Percentiles rank a stretch among this genome's conserved stretches.
These are phyloP conservation scores for Blastocystis sp. DNA, from an alignment of 352 stramenopile genomes.

Conservation along the genomic window DNA sequence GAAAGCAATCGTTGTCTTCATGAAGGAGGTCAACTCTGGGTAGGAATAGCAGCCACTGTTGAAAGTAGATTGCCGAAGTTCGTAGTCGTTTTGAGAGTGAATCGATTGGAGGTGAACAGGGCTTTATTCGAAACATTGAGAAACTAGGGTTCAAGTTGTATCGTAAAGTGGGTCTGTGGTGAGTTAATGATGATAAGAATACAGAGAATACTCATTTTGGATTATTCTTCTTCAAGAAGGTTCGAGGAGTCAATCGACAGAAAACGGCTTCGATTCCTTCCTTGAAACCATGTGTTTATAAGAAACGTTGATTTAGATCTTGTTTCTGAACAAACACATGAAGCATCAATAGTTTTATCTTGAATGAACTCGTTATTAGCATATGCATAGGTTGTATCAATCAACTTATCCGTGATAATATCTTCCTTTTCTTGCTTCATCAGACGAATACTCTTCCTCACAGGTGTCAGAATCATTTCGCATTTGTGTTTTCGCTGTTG, in stretches of 20 bases:
- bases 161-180: background rate
- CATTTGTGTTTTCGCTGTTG: constrained; percentile 8
- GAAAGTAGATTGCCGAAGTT: constrained; percentile 45
- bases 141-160: constrained; percentile 18
- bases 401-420: background rate
- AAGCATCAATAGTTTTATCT: background rate
- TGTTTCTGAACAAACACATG: background rate
- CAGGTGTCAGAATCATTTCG: background rate
- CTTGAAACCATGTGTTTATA: constrained; percentile 49
- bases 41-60: background rate
- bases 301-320: background rate
- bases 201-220: constrained; percentile 22
- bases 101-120: constrained; percentile 14
- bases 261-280: background rate
- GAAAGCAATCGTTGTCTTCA: constrained; percentile 36
- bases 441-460: constrained; percentile 4
- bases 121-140: constrained; percentile 44
- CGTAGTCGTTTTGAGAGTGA: constrained; percentile 47
- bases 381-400: constrained; percentile 23
- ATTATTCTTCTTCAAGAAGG: constrained; percentile 42
- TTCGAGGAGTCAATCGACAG: background rate
- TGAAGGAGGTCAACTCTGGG: constrained; percentile 16
- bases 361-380: background rate
- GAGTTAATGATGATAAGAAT: background rate
- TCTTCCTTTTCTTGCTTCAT: background rate